A percentile compares a stretch with the other conserved stretches of the same genome.
These are phyloP conservation scores for Speleostelium caveatum DNA, from an alignment of 78 protist species.

Conservation along the genomic window DNA sequence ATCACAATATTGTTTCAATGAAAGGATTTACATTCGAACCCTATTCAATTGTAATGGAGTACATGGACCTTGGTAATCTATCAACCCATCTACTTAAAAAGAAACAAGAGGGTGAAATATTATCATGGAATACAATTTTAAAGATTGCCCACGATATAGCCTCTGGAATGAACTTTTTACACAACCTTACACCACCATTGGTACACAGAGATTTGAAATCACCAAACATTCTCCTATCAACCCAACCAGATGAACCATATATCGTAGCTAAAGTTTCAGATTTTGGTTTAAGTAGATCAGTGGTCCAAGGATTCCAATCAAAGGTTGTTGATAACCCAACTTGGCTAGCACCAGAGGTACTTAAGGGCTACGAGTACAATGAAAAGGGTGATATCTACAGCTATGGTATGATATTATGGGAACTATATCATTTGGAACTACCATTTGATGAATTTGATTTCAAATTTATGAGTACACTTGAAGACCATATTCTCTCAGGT, in stretches of 20 bases:
- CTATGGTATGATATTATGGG: constrained; percentile 83
- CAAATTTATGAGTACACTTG: constrained; percentile 76
- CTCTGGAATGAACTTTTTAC: constrained; percentile 73
- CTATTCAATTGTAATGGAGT: constrained; percentile 74
- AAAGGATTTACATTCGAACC: constrained; percentile 78
- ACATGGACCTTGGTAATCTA: constrained; percentile 67
- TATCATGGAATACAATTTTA: constrained; percentile 28
- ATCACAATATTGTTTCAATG: constrained; percentile 73
- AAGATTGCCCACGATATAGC: constrained; percentile 79
- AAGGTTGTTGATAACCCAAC: constrained; percentile 81
- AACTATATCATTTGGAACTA: constrained; percentile 53
- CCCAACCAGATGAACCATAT: constrained; percentile 12
- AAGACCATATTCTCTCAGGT: constrained; percentile 67
- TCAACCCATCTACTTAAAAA: constrained; percentile 23
- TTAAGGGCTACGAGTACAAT: constrained; percentile 41
- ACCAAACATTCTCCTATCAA: constrained; percentile 76
- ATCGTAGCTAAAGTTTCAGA: constrained; percentile 72
- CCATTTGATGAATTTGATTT: constrained; percentile 78
- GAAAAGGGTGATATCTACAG: constrained; percentile 80
- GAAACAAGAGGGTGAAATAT: constrained; percentile 15
- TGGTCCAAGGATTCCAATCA: constrained; percentile 53
- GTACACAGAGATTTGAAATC: constrained; percentile 82
- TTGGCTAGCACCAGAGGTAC: constrained; percentile 83
- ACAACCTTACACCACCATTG: constrained; percentile 79
- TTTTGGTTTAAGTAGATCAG: constrained; percentile 57